These are phyloP conservation scores for Curvularia sp. DNA, from an alignment of 2,329 filamentous ascomycete species.

Conservation along the genomic window DNA sequence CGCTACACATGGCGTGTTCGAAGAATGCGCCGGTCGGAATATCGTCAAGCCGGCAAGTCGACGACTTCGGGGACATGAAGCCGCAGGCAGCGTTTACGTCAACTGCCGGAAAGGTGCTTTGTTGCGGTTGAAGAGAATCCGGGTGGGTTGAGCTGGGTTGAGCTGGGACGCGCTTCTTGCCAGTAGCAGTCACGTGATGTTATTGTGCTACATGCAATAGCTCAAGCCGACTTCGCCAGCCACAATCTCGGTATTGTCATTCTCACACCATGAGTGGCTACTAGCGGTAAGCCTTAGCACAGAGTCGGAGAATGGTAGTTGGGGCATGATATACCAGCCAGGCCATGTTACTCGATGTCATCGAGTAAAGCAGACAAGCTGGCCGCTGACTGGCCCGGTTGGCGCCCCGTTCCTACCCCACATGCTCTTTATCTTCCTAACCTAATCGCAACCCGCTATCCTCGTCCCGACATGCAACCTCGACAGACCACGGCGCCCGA, in stretches of 20 bases:
- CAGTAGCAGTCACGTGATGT: background rate
- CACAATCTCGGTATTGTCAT: background rate
- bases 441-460: slow-evolving; percentile 17
- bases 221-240: background rate
- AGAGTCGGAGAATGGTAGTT: slow-evolving; percentile 5
- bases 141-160: background rate
- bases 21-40: background rate
- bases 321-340: slow-evolving; percentile 23
- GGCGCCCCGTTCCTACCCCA: slow-evolving; percentile 30
- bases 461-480: slow-evolving; percentile 17
- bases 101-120: background rate
- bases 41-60: background rate
- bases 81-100: background rate
- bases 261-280: background rate
- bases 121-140: background rate
- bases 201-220: too few species aligned
- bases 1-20: slow-evolving; percentile 1
- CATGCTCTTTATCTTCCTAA: slow-evolving; percentile 34
- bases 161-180: too few species aligned
- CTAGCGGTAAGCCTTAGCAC: too few species aligned
- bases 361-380: slow-evolving; percentile 35
- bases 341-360: slow-evolving; percentile 38
- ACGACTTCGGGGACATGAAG: background rate
- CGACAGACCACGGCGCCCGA: slow-evolving; percentile 18
- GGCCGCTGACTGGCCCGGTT: slow-evolving; percentile 25